These are phyloP conservation scores for Pelargonium citronellum DNA, from an alignment of 441 rosid genomes.

Conservation along the genomic window DNA sequence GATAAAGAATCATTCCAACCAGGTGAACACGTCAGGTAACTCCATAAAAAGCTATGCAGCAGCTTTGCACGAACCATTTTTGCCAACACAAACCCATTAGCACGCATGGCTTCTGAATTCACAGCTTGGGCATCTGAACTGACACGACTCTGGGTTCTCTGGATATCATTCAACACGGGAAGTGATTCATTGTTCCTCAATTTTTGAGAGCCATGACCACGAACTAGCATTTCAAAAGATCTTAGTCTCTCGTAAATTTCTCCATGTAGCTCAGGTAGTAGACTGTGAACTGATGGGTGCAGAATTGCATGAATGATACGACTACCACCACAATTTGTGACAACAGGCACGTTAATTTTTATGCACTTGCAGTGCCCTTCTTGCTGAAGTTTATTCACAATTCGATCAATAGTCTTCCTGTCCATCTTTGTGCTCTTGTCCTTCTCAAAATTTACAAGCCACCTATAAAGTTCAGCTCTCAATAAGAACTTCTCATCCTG, in stretches of 20 bases:
- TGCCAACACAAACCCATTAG: slow-evolving; percentile 90
- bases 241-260: slow-evolving; percentile 72
- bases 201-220: slow-evolving; percentile 53
- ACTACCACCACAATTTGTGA: slow-evolving; percentile 67
- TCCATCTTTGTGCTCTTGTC: slow-evolving; percentile 67
- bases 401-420: slow-evolving; percentile 75
- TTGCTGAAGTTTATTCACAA: slow-evolving; percentile 71
- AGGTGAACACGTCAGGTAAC: slow-evolving; percentile 46
- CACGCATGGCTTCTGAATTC: slow-evolving; percentile 73
- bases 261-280: slow-evolving; percentile 53
- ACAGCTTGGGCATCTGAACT: slow-evolving; percentile 38
- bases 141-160: slow-evolving; percentile 49
- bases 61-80: slow-evolving; percentile 93
- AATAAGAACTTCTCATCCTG: slow-evolving; percentile 80
- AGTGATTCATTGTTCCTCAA: slow-evolving; percentile 46
- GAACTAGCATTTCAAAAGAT: slow-evolving; percentile 70
- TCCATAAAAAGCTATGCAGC: slow-evolving; percentile 82
- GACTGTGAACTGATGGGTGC: slow-evolving; percentile 67
- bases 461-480: slow-evolving; percentile 69
- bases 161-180: slow-evolving; percentile 62
- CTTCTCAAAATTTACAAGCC: slow-evolving; percentile 82
- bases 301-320: slow-evolving; percentile 63
- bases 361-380: slow-evolving; percentile 75
- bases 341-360: slow-evolving; percentile 57
- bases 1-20: slow-evolving; percentile 48